A percentile compares a stretch with the other conserved stretches of the same genome.
Conservation (phyloP, 2,329 filamentous ascomycete species). For the Sporothrix schenckii region DNA sequence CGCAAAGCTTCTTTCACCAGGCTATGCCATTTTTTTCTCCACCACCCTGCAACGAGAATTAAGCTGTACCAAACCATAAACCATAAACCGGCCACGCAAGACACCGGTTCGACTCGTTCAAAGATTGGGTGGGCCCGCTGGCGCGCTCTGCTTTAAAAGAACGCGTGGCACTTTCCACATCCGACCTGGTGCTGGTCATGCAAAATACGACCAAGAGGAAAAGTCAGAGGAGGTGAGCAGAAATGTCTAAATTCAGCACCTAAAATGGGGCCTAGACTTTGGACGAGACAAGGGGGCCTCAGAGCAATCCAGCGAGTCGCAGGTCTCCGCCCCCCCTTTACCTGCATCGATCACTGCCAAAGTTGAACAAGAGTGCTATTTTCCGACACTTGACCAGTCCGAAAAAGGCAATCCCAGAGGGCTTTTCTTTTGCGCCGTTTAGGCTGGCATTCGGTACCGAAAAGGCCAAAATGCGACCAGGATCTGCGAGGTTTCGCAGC, state of each 20-base stretch:
- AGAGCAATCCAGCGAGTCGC: neutral
- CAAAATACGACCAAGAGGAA: neutral
- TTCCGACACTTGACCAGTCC: conserved; percentile 20
- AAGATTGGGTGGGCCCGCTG: neutral
- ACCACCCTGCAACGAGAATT: conserved; percentile 2
- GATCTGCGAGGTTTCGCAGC: conserved; percentile 5
- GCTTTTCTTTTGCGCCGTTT: neutral
- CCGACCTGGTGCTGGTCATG: conserved; percentile 22
- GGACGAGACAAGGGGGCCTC: neutral
- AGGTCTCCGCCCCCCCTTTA: neutral
- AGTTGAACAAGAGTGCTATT: conserved; percentile 7
- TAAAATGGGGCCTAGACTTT: neutral
- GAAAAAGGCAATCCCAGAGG: neutral
- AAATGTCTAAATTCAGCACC: neutral
- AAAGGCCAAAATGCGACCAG: conserved; percentile 21
- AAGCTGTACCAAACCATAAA: conserved; percentile 24
- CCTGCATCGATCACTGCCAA: conserved; percentile 16
- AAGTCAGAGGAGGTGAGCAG: neutral
- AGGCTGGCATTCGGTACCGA: conserved; percentile 25
- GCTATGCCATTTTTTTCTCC: neutral
- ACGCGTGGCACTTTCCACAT: conserved; percentile 27
- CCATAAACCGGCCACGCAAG: conserved; percentile 21
- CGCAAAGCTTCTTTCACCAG: conserved; percentile 17
- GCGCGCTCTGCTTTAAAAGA: conserved; percentile 23
- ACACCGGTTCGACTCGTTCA: neutral